phyloP scores from a whole-genome alignment of 225 moss, liverwort and hornwort genomes.

The Bryum argenteum region DNA sequence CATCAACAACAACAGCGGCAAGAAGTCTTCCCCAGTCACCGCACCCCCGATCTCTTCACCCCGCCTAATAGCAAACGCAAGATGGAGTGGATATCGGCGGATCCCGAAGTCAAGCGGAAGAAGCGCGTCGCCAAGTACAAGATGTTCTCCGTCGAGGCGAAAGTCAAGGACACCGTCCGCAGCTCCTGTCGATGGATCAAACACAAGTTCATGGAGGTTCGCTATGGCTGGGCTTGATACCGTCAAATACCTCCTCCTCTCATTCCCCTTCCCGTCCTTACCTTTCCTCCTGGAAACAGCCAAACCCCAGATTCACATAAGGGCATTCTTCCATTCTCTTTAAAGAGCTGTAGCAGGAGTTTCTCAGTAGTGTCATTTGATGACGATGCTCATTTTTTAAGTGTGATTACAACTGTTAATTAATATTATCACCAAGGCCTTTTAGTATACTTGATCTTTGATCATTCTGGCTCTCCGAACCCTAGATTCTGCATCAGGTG shows the following conservation, averaged over 20 bases:
- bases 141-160: conserved; percentile 79
- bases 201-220: conserved; percentile 68
- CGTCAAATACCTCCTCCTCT: background rate
- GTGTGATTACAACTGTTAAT: conserved; percentile 14
- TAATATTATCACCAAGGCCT: background rate
- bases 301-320: no score
- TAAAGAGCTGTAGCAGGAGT: no score
- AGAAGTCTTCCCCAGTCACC: conserved; percentile 36
- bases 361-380: no score
- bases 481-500: conserved; percentile 17
- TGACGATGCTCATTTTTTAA: background rate
- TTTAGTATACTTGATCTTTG: background rate
- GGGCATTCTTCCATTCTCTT: no score
- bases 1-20: background rate
- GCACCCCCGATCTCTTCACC: conserved; percentile 17
- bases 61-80: conserved; percentile 20
- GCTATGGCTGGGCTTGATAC: conserved; percentile 72
- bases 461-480: no score
- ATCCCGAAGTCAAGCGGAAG: conserved; percentile 90
- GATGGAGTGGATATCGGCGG: conserved; percentile 49
- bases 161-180: conserved; percentile 69
- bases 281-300: conserved; percentile 25
- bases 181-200: conserved; percentile 90
- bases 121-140: conserved; percentile 93
- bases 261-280: background rate